Percentiles rank a stretch among this genome's conserved stretches.
These are phyloP conservation scores for Neurospora tetraspora DNA, from an alignment of 495 filamentous ascomycete species.

Conservation along the genomic window DNA sequence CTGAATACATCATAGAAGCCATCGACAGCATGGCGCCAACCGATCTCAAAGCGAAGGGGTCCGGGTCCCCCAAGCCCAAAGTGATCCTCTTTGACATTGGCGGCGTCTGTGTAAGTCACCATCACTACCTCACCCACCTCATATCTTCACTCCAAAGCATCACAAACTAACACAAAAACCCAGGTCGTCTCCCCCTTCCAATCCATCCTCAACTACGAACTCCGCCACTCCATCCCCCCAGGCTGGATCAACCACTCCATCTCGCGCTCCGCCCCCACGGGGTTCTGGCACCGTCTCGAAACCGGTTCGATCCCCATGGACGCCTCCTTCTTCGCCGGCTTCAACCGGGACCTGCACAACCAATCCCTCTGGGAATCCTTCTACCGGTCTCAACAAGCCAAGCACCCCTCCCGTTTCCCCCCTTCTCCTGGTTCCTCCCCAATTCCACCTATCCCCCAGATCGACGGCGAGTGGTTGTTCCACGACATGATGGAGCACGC, in stretches of 20 bases:
- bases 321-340: conserved; percentile 62
- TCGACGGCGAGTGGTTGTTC: conserved; percentile 78
- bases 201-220: conserved; percentile 83
- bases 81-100: conserved; percentile 93
- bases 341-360: conserved; percentile 62
- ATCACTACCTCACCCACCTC: neutral
- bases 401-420: conserved; percentile 16
- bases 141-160: neutral
- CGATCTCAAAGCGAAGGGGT: conserved; percentile 16
- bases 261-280: conserved; percentile 62
- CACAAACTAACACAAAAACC: conserved; percentile 5
- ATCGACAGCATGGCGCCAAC: conserved; percentile 15
- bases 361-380: conserved; percentile 53
- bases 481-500: conserved; percentile 83
- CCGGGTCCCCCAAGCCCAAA: conserved; percentile 43
- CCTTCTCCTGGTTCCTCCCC: conserved; percentile 3
- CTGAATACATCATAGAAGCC: conserved; percentile 18
- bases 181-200: conserved; percentile 89
- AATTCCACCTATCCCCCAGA: conserved; percentile 53
- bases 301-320: conserved; percentile 64
- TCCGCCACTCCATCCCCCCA: conserved; percentile 58
- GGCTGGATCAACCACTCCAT: conserved; percentile 92
- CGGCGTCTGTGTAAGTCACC: conserved; percentile 76
- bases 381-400: conserved; percentile 25
- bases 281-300: conserved; percentile 80